phyloP scores from a whole-genome alignment of 371 early-diverging fungal genomes.

The Mucor mucedo region DNA sequence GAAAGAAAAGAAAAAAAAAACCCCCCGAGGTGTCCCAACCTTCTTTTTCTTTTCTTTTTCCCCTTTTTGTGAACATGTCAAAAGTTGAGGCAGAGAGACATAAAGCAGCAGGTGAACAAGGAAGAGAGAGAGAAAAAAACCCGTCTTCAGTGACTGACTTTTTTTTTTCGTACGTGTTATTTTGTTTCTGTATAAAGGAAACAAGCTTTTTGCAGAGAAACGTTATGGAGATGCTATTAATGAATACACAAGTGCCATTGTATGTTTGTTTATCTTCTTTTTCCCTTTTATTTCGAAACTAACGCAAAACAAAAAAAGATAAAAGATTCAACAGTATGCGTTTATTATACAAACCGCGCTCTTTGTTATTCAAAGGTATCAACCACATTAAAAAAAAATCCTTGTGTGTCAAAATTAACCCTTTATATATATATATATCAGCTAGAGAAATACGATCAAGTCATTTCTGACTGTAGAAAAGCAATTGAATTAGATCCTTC shows the following conservation, averaged over 20 bases:
- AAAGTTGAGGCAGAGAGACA: constrained; percentile 44
- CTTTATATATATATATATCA: constrained; percentile 13
- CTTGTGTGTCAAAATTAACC: not conserved
- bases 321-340: constrained; percentile 64
- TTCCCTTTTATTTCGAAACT: constrained; percentile 6
- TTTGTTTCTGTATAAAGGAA: constrained; percentile 39
- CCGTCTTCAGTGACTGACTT: not conserved
- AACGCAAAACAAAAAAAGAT: constrained; percentile 45
- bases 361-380: constrained; percentile 71
- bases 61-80: constrained; percentile 21
- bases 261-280: constrained; percentile 21
- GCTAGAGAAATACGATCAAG: constrained; percentile 61
- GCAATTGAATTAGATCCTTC: constrained; percentile 75
- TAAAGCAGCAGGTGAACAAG: constrained; percentile 38
- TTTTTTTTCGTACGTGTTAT: not conserved
- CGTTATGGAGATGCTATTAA: constrained; percentile 70
- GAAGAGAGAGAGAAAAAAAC: not conserved
- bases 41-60: too few species aligned
- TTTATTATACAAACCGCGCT: constrained; percentile 83
- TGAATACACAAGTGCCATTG: constrained; percentile 79
- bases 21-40: too few species aligned
- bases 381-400: not conserved
- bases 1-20: not conserved
- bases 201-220: constrained; percentile 60
- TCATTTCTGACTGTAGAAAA: constrained; percentile 68